A percentile compares a stretch with the other conserved stretches of the same genome.
Evolutionary conservation across 805 yeast genomes (phyloP).

Genomic region (Ascoidea asiatica): DNA sequence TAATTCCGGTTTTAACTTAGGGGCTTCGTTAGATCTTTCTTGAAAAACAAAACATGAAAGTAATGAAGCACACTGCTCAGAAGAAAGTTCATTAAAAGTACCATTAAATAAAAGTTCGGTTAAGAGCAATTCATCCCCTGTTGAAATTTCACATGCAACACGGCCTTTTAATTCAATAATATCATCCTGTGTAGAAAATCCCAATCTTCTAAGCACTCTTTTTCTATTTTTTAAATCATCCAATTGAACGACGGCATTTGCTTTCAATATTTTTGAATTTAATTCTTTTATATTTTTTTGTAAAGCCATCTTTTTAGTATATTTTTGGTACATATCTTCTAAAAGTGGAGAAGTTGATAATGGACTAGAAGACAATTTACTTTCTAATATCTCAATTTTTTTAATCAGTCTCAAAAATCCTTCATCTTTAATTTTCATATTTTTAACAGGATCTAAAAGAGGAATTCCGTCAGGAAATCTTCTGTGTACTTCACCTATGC

Average conservation of each 20-base stretch:
- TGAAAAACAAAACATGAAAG: conserved; percentile 94
- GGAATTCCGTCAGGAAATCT: conserved; percentile 89
- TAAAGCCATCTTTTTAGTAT: conserved; percentile 48
- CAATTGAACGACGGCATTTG: conserved; percentile 83
- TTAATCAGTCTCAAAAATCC: conserved; percentile 59
- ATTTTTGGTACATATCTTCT: conserved; percentile 48
- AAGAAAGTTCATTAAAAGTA: conserved; percentile 74
- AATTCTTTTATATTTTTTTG: conserved; percentile 43
- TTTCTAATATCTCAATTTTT: conserved; percentile 73
- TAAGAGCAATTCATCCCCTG: conserved; percentile 70
- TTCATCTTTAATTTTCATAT: conserved; percentile 82
- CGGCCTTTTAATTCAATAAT: conserved; percentile 93
- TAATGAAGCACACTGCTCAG: conserved; percentile 87
- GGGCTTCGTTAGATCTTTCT: conserved; percentile 82
- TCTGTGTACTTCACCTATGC: conserved; percentile 65
- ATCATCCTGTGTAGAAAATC: conserved; percentile 76
- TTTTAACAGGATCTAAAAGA: conserved; percentile 76
- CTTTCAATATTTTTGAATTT: conserved; percentile 58
- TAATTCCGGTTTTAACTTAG: conserved; percentile 75
- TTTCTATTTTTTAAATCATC: conserved; percentile 90
- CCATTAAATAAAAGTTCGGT: conserved; percentile 95
- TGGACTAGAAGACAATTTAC: conserved; percentile 60
- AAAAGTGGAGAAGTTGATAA: conserved; percentile 48
- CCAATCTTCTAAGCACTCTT: conserved; percentile 83
- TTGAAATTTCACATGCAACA: conserved; percentile 92